Evolutionary conservation across 2,329 filamentous ascomycete species (phyloP).

Genomic region (Knufia fluminis): DNA sequence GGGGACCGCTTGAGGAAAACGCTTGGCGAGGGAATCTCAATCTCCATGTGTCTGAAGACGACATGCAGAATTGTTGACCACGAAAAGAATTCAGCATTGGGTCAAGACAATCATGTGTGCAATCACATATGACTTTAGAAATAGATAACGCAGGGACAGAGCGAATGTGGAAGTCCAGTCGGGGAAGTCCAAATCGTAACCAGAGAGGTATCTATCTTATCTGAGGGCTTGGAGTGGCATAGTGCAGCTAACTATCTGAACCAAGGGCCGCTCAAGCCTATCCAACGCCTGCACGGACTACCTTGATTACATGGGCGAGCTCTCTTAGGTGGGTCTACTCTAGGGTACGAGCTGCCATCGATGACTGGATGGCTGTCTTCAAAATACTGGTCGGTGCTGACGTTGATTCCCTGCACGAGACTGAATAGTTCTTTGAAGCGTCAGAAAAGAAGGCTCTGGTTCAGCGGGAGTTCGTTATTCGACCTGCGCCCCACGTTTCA

Average conservation of each 20-base stretch:
- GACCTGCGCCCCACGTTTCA: not conserved
- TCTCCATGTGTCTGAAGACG: slow-evolving; percentile 39
- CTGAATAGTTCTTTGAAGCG: not conserved
- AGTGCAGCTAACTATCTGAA: not conserved
- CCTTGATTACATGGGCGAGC: not conserved
- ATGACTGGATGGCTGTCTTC: not conserved
- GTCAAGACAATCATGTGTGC: not conserved
- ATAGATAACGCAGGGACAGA: not conserved
- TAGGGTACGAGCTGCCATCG: not conserved
- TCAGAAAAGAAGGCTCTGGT: not conserved
- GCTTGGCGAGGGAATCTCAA: slow-evolving; percentile 52
- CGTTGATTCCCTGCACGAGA: not conserved
- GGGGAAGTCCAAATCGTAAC: slow-evolving; percentile 1
- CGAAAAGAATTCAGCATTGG: not conserved
- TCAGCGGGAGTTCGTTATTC: not conserved
- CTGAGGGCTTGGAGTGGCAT: not conserved
- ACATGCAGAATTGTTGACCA: slow-evolving; percentile 1
- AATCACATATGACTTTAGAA: not conserved
- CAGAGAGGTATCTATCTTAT: not conserved
- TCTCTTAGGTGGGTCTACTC: not conserved
- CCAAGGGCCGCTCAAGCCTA: not conserved
- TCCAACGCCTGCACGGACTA: not conserved
- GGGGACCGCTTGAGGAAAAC: slow-evolving; percentile 41
- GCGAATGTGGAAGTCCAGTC: not conserved
- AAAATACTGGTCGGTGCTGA: not conserved